Evolutionary conservation across 257 asterid species (phyloP).

Genomic region (Verbascum thapsus): DNA sequence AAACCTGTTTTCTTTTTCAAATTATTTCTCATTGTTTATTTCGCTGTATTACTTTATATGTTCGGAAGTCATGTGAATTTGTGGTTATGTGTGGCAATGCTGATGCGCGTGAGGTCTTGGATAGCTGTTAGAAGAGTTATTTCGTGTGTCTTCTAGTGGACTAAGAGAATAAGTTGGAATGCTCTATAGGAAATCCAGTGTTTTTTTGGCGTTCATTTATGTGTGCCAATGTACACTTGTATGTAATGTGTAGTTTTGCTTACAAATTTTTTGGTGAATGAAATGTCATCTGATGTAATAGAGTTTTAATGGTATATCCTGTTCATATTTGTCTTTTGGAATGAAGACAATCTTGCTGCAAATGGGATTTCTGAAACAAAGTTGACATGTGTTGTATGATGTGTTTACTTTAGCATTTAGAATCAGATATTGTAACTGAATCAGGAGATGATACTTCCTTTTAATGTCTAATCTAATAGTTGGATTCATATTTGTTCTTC

Average conservation of each 20-base stretch:
- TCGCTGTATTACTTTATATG: background rate
- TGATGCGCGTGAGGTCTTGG: conserved; percentile 25
- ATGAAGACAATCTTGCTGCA: too few relatives aligned
- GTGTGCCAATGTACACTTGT: conserved; percentile 13
- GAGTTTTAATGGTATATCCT: background rate
- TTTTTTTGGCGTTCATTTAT: conserved; percentile 29
- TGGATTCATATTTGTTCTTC: background rate
- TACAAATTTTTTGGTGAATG: conserved; percentile 11
- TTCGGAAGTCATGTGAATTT: conserved; percentile 3
- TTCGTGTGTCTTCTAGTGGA: conserved; percentile 22
- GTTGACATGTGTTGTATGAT: too few relatives aligned
- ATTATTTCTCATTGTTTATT: too few relatives aligned
- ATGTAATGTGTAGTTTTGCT: too few relatives aligned
- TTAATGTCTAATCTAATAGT: conserved; percentile 1
- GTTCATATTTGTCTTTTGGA: background rate
- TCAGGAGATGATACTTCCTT: background rate
- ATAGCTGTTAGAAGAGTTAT: background rate
- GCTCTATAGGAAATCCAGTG: conserved; percentile 17
- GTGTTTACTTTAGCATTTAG: too few relatives aligned
- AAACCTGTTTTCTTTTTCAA: background rate
- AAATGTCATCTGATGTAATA: conserved; percentile 4
- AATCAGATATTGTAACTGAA: background rate
- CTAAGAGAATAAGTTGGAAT: too few relatives aligned
- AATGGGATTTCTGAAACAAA: too few relatives aligned
- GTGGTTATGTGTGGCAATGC: conserved; percentile 8